Percentiles rank a stretch among this genome's conserved stretches.
Conservation (phyloP, 345 rosid species). For the Viola odorata region DNA sequence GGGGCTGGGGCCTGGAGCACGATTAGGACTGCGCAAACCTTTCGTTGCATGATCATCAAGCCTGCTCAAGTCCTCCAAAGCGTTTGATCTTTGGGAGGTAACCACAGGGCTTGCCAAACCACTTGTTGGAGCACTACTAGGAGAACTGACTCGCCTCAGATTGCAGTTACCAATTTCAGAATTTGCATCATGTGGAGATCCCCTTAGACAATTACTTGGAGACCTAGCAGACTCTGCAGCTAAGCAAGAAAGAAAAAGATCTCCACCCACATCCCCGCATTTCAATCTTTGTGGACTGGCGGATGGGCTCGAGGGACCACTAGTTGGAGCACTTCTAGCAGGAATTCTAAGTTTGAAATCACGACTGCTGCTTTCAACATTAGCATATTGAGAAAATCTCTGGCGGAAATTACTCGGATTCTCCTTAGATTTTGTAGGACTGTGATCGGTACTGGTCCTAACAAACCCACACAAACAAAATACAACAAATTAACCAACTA, state of each 20-base stretch:
- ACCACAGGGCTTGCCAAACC: slow-evolving; percentile 41
- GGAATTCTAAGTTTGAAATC: slow-evolving; percentile 30
- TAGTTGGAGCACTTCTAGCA: slow-evolving; percentile 62
- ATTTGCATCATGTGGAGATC: slow-evolving; percentile 23
- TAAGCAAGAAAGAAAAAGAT: slow-evolving; percentile 4
- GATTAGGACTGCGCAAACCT: slow-evolving; percentile 22
- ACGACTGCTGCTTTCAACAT: slow-evolving; percentile 16
- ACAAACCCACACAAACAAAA: background rate
- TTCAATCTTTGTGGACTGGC: slow-evolving; percentile 39
- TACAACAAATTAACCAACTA: background rate
- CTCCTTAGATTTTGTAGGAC: slow-evolving; percentile 8
- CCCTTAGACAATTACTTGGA: slow-evolving; percentile 22
- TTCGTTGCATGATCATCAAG: slow-evolving; percentile 17
- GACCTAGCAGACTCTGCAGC: slow-evolving; percentile 4
- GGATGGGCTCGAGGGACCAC: slow-evolving; percentile 42
- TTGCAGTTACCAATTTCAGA: slow-evolving; percentile 23
- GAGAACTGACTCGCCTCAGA: slow-evolving; percentile 25
- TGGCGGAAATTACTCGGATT: slow-evolving; percentile 11
- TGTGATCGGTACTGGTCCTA: slow-evolving; percentile 28
- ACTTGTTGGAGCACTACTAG: slow-evolving; percentile 57
- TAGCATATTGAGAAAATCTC: slow-evolving; percentile 23
- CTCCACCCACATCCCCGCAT: background rate
- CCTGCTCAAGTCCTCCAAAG: slow-evolving; percentile 21
- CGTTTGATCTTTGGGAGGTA: slow-evolving; percentile 37
- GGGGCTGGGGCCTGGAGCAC: slow-evolving; percentile 24